phyloP scores from a whole-genome alignment of 352 stramenopile species.

The Globisporangium perplexum region DNA sequence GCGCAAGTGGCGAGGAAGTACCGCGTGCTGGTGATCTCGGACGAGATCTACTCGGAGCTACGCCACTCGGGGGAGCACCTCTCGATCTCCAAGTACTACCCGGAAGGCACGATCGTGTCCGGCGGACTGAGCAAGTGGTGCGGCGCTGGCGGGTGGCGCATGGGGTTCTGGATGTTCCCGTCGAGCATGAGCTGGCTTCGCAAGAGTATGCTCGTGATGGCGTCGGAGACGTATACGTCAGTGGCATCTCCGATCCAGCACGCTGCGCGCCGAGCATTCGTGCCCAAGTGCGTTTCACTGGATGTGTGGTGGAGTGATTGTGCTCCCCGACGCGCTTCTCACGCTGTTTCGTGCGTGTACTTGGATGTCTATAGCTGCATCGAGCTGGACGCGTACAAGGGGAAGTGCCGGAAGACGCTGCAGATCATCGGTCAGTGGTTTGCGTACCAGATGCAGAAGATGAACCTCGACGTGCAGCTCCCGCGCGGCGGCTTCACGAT shows the following conservation, averaged over 20 bases:
- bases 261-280: constrained; percentile 72
- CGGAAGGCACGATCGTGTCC: constrained; percentile 84
- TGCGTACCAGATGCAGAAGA: constrained; percentile 79
- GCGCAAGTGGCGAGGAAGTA: constrained; percentile 78
- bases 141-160: constrained; percentile 80
- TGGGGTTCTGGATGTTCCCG: constrained; percentile 86
- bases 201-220: constrained; percentile 86
- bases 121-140: constrained; percentile 87
- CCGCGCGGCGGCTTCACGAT: constrained; percentile 81
- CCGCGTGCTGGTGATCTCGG: constrained; percentile 84
- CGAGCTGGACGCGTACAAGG: constrained; percentile 73
- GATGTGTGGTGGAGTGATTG: background rate
- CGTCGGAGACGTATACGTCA: constrained; percentile 85
- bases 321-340: background rate
- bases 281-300: constrained; percentile 46
- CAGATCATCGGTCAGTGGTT: constrained; percentile 82
- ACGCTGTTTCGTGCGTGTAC: background rate
- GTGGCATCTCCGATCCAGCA: constrained; percentile 85
- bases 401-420: constrained; percentile 76
- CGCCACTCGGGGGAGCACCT: constrained; percentile 67
- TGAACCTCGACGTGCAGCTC: constrained; percentile 73
- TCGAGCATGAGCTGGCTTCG: constrained; percentile 72
- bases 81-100: constrained; percentile 84
- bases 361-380: constrained; percentile 66
- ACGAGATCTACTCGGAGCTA: constrained; percentile 87